Conservation (phyloP, 2,329 filamentous ascomycete genomes). For the Xenosphaeropsis pyriputrescens region DNA sequence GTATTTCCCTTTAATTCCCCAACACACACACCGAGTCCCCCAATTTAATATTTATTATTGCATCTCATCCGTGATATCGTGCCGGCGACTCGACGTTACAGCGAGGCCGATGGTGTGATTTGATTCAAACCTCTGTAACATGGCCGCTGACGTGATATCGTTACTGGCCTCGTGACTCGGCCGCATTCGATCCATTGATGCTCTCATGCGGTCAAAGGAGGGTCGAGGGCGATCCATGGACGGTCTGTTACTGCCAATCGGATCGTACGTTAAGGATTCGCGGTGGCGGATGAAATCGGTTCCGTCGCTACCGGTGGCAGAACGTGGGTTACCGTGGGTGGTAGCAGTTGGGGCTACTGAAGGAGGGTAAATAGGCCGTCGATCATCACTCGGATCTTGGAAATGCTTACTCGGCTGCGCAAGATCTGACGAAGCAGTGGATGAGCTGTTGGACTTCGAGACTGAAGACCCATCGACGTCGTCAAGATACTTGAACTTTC, state of each 20-base stretch:
- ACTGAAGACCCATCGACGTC: slow-evolving; percentile 6
- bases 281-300: slow-evolving; percentile 71
- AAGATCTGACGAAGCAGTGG: slow-evolving; percentile 45
- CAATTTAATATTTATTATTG: slow-evolving; percentile 4
- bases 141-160: slow-evolving; percentile 83
- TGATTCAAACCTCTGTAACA: slow-evolving; percentile 73
- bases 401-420: slow-evolving; percentile 30
- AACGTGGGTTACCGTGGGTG: slow-evolving; percentile 58
- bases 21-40: too few species aligned
- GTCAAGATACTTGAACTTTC: slow-evolving; percentile 64
- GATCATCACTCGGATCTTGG: slow-evolving; percentile 59
- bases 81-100: slow-evolving; percentile 10
- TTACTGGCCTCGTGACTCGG: slow-evolving; percentile 76
- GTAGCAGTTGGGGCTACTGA: slow-evolving; percentile 65
- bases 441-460: slow-evolving; percentile 27
- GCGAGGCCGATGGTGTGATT: slow-evolving; percentile 25
- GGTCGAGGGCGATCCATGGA: slow-evolving; percentile 50
- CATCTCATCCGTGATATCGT: slow-evolving; percentile 7
- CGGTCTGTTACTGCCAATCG: slow-evolving; percentile 12
- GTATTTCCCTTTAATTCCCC: too few species aligned
- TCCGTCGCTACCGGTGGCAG: slow-evolving; percentile 85
- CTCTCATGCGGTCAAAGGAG: slow-evolving; percentile 76
- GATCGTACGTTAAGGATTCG: slow-evolving; percentile 37
- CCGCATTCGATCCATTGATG: slow-evolving; percentile 74
- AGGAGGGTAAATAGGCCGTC: slow-evolving; percentile 84